These are phyloP conservation scores for Cladosporium austrohemisphaericum DNA, from an alignment of 2,329 filamentous ascomycete genomes.

Conservation along the genomic window DNA sequence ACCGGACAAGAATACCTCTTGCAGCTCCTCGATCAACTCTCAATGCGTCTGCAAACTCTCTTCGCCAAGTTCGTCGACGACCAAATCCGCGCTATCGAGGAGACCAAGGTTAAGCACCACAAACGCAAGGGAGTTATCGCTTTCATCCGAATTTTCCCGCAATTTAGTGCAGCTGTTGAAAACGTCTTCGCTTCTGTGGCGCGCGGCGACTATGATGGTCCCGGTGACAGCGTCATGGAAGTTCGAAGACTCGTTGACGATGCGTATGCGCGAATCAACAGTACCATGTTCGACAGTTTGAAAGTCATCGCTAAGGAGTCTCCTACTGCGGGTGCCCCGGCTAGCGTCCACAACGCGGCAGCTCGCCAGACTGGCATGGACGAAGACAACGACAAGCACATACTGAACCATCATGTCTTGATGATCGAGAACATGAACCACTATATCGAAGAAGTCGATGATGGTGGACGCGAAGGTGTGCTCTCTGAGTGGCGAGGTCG, in stretches of 20 bases:
- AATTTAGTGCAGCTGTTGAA: constrained; percentile 78
- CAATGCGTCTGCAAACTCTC: constrained; percentile 66
- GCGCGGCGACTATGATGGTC: constrained; percentile 45
- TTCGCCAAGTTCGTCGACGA: constrained; percentile 91
- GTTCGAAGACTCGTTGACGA: constrained; percentile 77
- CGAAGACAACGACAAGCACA: constrained; percentile 90
- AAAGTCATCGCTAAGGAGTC: constrained; percentile 84
- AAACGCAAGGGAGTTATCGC: constrained; percentile 95
- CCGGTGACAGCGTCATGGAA: constrained; percentile 48
- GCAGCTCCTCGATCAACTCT: constrained; percentile 70
- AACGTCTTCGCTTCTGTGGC: constrained; percentile 64
- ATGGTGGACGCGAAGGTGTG: constrained; percentile 60
- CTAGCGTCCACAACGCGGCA: constrained; percentile 38
- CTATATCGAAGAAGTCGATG: constrained; percentile 86
- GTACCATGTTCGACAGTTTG: constrained; percentile 94
- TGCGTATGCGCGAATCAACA: constrained; percentile 84
- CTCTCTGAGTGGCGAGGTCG: constrained; percentile 79
- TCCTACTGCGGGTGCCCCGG: constrained; percentile 53
- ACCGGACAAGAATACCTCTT: constrained; percentile 91
- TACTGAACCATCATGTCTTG: constrained; percentile 93
- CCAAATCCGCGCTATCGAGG: constrained; percentile 91
- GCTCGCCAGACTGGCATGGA: constrained; percentile 35
- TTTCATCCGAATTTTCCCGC: constrained; percentile 90
- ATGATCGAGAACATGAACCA: constrained; percentile 99
- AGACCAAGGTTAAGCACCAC: constrained; percentile 98